phyloP scores from a whole-genome alignment of 2,329 filamentous ascomycete species.

The Cadophora luteo-olivacea region DNA sequence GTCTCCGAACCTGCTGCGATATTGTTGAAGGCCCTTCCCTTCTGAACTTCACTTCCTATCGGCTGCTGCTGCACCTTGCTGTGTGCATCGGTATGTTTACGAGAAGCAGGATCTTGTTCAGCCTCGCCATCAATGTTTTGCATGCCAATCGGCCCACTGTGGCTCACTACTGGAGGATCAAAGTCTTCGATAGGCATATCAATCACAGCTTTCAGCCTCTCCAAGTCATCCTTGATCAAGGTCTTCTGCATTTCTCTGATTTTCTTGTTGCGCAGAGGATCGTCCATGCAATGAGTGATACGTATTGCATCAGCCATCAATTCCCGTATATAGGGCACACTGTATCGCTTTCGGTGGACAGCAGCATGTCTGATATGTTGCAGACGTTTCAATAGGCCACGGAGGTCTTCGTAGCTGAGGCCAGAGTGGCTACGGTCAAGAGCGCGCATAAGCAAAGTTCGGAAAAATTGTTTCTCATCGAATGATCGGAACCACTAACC shows the following conservation, averaged over 20 bases:
- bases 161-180: no score
- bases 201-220: not conserved
- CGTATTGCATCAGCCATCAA: not conserved
- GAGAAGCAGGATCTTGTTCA: not conserved
- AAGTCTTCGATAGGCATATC: not conserved
- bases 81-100: not conserved
- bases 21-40: not conserved
- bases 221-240: not conserved
- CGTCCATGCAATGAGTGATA: not conserved
- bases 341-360: not conserved
- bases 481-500: not conserved
- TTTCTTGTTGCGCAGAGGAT: not conserved
- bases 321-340: not conserved
- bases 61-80: not conserved
- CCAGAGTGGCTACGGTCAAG: not conserved
- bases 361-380: not conserved
- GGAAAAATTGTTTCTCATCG: no score
- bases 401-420: not conserved
- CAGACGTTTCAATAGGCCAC: not conserved
- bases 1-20: not conserved
- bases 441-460: not conserved
- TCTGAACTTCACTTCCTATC: not conserved
- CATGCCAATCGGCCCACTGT: not conserved
- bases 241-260: conserved; percentile 10
- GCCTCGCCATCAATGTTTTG: not conserved